Base-by-base conservation (phyloP, 2,329 filamentous ascomycete genomes). In the Exophiala calicioides region DNA sequence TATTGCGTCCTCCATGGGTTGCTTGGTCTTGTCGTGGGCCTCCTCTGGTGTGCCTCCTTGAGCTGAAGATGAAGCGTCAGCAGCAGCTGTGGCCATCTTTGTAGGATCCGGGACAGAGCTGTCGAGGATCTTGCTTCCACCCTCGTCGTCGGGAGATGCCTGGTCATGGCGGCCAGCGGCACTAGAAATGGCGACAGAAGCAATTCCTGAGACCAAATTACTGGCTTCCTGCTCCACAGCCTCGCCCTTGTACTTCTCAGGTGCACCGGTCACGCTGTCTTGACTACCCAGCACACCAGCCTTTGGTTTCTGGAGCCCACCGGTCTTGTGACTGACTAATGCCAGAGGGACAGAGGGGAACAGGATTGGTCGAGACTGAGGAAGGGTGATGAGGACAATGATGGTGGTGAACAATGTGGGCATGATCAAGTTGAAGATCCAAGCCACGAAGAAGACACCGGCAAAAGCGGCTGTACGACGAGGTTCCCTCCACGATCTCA, bases 221-320 rank as follows among this genome's bases (percentile, higher is more conserved):
- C 79, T 84, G 1, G 89, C 89, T 64, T 94, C 88, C 51, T 86
- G 80, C 63, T 94, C 88, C 1, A 89, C 85, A 0, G 87, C 86
- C 63, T 93, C 88, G 19, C 89, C 88, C 62, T 88, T 85, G 67
- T 88, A 80, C 56, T 88, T 88, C 63, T 95, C 87, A 0, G 88
- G 85, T 0, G 88, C 88, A 1, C 88, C 89, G 0, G 88, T 94
- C 0, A 85, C 77, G 46, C 85, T 89, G 50, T 89, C 85, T 20
- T 84, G 79, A 15, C 85, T 89, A 1, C 85, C 88, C 0, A 93
- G 68, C 0, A 89, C 81, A 1, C 88, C 88, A 2, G 88, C 79
- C 39, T 81, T 80, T 1, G 88, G 88, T 58, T 86, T 90, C 64
- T 93, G 82, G 1, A 91, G 73, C 5, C 85, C 86, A 5, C 88